A percentile compares a stretch with the other conserved stretches of the same genome.
These are phyloP conservation scores for Solanum appendiculatum DNA, from an alignment of 257 asterid species.

Conservation along the genomic window DNA sequence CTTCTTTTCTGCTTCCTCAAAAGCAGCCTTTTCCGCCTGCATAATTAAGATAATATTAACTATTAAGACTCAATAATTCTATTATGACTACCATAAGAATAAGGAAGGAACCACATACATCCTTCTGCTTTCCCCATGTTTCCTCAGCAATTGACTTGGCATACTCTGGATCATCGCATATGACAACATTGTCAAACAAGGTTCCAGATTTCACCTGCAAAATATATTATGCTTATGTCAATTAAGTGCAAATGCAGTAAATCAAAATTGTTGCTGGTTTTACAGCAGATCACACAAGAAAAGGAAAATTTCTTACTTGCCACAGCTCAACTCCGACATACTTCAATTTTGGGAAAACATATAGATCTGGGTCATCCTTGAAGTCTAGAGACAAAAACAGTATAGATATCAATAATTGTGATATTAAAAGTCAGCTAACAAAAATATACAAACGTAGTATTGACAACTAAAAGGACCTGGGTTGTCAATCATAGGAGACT, in stretches of 20 bases:
- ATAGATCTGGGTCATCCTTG: slow-evolving; percentile 87
- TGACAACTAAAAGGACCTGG: slow-evolving; percentile 39
- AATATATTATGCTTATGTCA: background rate
- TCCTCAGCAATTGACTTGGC: slow-evolving; percentile 83
- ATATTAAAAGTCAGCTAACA: background rate
- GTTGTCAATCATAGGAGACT: slow-evolving; percentile 84
- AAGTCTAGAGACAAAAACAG: slow-evolving; percentile 42
- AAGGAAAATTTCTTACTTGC: slow-evolving; percentile 48
- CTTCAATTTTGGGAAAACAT: slow-evolving; percentile 89
- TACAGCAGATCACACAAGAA: background rate
- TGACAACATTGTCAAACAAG: slow-evolving; percentile 81
- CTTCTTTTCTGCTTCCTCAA: slow-evolving; percentile 91
- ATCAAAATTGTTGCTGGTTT: background rate
- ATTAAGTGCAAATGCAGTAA: background rate
- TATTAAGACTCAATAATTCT: background rate
- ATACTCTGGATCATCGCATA: slow-evolving; percentile 78
- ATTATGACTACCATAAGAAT: background rate
- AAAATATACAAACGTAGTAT: background rate
- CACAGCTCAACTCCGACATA: slow-evolving; percentile 95
- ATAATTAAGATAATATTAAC: background rate
- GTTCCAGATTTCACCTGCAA: slow-evolving; percentile 98
- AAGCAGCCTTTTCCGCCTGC: slow-evolving; percentile 93
- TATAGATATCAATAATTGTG: background rate
- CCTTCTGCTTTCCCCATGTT: slow-evolving; percentile 94
- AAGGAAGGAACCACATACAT: slow-evolving; percentile 38